Evolutionary conservation across 352 stramenopile species (phyloP).

Genomic region (Globisporangium cystogenes): DNA sequence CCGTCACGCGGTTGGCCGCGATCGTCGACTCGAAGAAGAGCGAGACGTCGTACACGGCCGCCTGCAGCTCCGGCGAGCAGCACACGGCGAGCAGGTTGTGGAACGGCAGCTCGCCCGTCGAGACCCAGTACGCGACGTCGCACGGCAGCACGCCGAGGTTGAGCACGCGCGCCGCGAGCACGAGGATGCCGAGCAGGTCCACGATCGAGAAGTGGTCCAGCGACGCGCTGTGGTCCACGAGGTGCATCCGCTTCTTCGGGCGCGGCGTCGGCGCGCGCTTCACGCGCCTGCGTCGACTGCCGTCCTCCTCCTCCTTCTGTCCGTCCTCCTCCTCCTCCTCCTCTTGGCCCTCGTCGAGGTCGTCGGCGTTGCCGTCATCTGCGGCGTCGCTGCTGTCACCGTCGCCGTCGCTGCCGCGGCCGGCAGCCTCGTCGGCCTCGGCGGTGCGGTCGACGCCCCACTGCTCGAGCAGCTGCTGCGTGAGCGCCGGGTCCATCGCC

Average conservation of each 20-base stretch:
- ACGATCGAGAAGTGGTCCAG: constrained; percentile 48
- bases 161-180: constrained; percentile 54
- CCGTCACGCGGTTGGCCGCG: constrained; percentile 25
- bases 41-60: constrained; percentile 35
- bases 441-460: constrained; percentile 51
- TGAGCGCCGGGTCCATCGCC: constrained; percentile 44
- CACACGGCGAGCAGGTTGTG: constrained; percentile 55
- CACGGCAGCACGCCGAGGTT: constrained; percentile 56
- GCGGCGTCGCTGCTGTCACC: neutral
- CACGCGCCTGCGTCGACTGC: neutral
- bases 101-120: constrained; percentile 50
- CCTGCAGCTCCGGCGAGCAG: constrained; percentile 36
- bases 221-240: constrained; percentile 6
- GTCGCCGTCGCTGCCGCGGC: neutral
- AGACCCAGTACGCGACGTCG: constrained; percentile 63
- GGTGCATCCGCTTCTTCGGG: neutral
- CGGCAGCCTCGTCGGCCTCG: constrained; percentile 9
- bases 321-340: constrained; percentile 4
- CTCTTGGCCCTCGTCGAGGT: constrained; percentile 1
- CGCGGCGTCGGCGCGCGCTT: neutral
- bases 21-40: constrained; percentile 60
- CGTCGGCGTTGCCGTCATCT: neutral
- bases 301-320: neutral
- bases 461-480: constrained; percentile 58
- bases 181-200: constrained; percentile 54